Conservation (phyloP, 208 protist species). For the Trypanosomatidae sp. region DNA sequence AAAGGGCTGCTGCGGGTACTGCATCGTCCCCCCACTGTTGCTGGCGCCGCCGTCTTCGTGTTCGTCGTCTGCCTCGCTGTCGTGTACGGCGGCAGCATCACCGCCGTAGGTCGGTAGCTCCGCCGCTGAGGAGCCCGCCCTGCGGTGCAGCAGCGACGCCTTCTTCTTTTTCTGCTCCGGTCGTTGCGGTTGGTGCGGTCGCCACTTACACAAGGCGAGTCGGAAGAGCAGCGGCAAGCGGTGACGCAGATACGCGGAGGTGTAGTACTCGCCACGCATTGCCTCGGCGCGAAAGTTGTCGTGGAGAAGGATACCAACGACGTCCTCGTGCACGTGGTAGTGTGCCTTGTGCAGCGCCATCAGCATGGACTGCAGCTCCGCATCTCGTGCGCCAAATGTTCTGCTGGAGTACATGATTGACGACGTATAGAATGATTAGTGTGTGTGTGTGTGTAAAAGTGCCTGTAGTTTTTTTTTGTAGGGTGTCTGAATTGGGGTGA, state of each 20-base stretch:
- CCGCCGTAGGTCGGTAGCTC: no score
- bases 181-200: no score
- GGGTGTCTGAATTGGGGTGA: no score
- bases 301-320: constrained; percentile 29
- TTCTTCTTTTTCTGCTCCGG: no score
- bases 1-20: no score
- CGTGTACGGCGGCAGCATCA: no score
- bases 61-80: no score
- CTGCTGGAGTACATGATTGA: constrained; percentile 15
- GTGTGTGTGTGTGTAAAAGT: background rate
- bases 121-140: no score
- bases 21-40: no score
- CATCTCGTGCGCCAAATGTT: constrained; percentile 1
- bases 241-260: constrained; percentile 28
- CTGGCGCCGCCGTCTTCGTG: no score
- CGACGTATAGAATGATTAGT: no score
- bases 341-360: constrained; percentile 13
- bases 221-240: constrained; percentile 32
- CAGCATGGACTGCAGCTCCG: constrained; percentile 22
- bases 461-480: no score
- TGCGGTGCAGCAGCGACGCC: background rate
- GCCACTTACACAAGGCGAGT: constrained; percentile 28
- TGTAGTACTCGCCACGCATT: constrained; percentile 19
- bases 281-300: constrained; percentile 31
- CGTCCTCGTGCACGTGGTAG: constrained; percentile 18